These are phyloP conservation scores for Cokeromyces recurvatus DNA, from an alignment of 371 early-diverging fungal genomes.

Conservation along the genomic window DNA sequence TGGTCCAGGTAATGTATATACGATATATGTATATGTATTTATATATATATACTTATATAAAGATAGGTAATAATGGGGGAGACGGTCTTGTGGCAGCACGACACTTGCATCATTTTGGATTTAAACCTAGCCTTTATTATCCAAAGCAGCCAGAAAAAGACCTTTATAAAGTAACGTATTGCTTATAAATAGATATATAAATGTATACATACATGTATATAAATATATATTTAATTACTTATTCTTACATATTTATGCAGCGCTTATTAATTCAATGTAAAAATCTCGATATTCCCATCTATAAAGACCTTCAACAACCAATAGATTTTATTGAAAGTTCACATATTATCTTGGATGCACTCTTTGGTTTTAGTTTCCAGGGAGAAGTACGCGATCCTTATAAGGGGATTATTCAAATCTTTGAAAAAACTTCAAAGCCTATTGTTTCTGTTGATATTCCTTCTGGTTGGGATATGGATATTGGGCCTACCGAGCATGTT, in stretches of 20 bases:
- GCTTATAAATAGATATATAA: no score
- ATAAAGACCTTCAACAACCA: constrained; percentile 16
- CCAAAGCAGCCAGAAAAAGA: constrained; percentile 72
- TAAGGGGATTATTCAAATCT: constrained; percentile 52
- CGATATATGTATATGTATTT: no score
- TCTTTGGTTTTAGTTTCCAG: constrained; percentile 92
- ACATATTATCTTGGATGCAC: constrained; percentile 79
- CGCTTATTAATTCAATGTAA: constrained; percentile 66
- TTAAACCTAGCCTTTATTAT: constrained; percentile 70
- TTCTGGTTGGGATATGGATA: constrained; percentile 91
- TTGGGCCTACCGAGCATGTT: constrained; percentile 48
- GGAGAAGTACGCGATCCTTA: constrained; percentile 82
- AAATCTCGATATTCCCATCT: constrained; percentile 62
- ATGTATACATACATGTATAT: no score
- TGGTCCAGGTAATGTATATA: constrained; percentile 70
- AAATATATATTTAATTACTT: no score
- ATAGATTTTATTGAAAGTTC: constrained; percentile 12
- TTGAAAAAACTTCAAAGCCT: constrained; percentile 48
- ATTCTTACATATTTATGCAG: constrained; percentile 24
- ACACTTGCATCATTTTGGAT: constrained; percentile 86
- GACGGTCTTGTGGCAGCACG: constrained; percentile 91
- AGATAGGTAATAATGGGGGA: constrained; percentile 85
- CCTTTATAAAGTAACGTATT: constrained; percentile 61
- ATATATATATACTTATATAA: not conserved
- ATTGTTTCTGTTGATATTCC: constrained; percentile 89